phyloP scores from a whole-genome alignment of 2,329 filamentous ascomycete genomes.

The Niveomyces coronatus region DNA sequence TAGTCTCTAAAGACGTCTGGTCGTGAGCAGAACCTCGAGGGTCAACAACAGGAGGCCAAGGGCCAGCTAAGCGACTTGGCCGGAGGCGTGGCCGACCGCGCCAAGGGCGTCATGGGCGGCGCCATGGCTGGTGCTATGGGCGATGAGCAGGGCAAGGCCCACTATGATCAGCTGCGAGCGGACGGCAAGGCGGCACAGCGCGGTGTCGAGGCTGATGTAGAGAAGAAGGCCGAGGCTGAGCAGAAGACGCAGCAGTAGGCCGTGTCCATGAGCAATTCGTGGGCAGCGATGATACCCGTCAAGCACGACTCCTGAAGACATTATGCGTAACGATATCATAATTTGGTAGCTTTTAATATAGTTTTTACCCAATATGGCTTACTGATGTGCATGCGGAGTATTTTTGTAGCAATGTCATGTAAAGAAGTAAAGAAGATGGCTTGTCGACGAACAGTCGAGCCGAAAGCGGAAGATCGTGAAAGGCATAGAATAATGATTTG shows the following conservation, averaged over 20 bases:
- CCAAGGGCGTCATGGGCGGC: slow-evolving; percentile 60
- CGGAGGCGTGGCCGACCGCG: slow-evolving; percentile 57
- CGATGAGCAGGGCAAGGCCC: slow-evolving; percentile 52
- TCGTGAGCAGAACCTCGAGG: slow-evolving; percentile 66
- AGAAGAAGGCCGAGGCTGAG: slow-evolving; percentile 54
- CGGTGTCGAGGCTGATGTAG: slow-evolving; percentile 69
- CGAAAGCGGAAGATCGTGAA: too few species aligned
- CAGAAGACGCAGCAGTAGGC: slow-evolving; percentile 9
- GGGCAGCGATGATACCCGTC: slow-evolving; percentile 1
- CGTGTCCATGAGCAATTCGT: background rate
- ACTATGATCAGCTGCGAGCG: slow-evolving; percentile 63
- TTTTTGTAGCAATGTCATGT: too few species aligned
- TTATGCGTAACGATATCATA: slow-evolving; percentile 7
- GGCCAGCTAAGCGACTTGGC: slow-evolving; percentile 67
- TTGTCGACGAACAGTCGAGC: background rate
- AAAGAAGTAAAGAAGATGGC: background rate
- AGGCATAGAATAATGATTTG: too few species aligned
- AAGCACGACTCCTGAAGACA: slow-evolving; percentile 5
- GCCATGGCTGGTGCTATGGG: slow-evolving; percentile 65
- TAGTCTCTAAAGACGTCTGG: slow-evolving; percentile 63
- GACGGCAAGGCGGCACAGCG: slow-evolving; percentile 75
- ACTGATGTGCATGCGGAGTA: too few species aligned
- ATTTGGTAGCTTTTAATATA: slow-evolving; percentile 4
- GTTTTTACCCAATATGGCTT: background rate
- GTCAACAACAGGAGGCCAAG: slow-evolving; percentile 71